These are phyloP conservation scores for Laburnicola sp. DNA, from an alignment of 2,329 filamentous ascomycete genomes.

Conservation along the genomic window DNA sequence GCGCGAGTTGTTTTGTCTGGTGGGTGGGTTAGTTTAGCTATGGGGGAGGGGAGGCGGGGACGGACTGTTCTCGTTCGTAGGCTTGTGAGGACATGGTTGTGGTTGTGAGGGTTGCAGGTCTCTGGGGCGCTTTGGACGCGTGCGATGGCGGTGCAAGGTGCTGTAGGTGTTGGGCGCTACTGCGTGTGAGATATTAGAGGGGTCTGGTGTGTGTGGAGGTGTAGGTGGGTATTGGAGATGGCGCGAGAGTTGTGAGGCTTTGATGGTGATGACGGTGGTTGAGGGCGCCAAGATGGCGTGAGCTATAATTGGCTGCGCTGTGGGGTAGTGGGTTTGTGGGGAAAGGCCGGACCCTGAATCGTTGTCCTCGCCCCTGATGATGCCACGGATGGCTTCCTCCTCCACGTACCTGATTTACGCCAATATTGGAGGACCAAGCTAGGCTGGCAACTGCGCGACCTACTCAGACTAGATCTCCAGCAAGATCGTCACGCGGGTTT, in stretches of 20 bases:
- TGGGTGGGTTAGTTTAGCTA: slow-evolving; percentile 16
- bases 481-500: not conserved
- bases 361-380: too few species aligned
- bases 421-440: slow-evolving; percentile 10
- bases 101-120: not conserved
- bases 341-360: too few species aligned
- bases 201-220: not conserved
- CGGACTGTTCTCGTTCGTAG: slow-evolving; percentile 14
- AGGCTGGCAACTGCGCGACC: slow-evolving; percentile 6
- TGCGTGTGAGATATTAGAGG: not conserved
- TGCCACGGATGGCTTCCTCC: slow-evolving; percentile 13
- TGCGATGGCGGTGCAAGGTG: not conserved
- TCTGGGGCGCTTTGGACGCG: not conserved
- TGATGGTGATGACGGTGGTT: slow-evolving; percentile 4
- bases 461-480: slow-evolving; percentile 10
- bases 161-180: not conserved
- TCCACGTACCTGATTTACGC: slow-evolving; percentile 15
- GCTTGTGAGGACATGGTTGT: slow-evolving; percentile 10
- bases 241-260: not conserved
- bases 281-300: not conserved
- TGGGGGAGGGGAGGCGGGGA: not conserved
- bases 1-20: slow-evolving; percentile 87
- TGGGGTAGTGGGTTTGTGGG: not conserved
- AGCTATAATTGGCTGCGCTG: not conserved
- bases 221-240: not conserved